These are phyloP conservation scores for Leishmania amazonensis DNA, from an alignment of 208 protist species.

Conservation along the genomic window DNA sequence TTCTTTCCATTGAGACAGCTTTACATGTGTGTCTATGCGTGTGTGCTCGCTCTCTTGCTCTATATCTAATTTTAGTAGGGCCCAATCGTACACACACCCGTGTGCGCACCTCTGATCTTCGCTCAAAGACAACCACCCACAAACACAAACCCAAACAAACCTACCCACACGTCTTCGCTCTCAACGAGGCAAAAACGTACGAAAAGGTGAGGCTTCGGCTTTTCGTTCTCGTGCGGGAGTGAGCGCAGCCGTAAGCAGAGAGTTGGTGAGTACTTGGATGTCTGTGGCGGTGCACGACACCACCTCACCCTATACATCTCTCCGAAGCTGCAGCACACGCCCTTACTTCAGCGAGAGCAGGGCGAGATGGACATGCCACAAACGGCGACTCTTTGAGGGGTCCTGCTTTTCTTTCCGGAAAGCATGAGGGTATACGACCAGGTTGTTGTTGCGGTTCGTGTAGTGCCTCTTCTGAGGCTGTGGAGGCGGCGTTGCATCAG, in stretches of 20 bases:
- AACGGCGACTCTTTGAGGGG: background rate
- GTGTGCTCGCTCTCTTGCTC: background rate
- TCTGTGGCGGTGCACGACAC: background rate
- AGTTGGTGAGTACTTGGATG: background rate
- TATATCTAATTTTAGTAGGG: background rate
- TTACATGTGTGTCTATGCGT: background rate
- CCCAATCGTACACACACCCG: background rate
- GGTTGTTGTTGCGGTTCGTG: background rate
- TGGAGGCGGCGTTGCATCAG: background rate
- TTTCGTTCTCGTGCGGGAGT: background rate
- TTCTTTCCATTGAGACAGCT: background rate
- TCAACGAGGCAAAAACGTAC: background rate
- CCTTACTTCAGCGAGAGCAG: background rate
- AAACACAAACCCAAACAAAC: background rate
- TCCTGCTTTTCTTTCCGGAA: background rate
- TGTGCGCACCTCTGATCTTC: background rate
- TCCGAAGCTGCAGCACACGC: background rate
- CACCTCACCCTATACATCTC: background rate
- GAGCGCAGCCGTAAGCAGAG: background rate
- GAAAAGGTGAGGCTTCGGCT: background rate
- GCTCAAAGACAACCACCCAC: background rate
- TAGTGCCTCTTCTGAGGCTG: background rate
- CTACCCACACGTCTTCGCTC: background rate
- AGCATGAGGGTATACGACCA: background rate
- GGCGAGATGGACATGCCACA: background rate